Base-by-base conservation (phyloP, 495 filamentous ascomycete species). In the Daldinia caldariorum region DNA sequence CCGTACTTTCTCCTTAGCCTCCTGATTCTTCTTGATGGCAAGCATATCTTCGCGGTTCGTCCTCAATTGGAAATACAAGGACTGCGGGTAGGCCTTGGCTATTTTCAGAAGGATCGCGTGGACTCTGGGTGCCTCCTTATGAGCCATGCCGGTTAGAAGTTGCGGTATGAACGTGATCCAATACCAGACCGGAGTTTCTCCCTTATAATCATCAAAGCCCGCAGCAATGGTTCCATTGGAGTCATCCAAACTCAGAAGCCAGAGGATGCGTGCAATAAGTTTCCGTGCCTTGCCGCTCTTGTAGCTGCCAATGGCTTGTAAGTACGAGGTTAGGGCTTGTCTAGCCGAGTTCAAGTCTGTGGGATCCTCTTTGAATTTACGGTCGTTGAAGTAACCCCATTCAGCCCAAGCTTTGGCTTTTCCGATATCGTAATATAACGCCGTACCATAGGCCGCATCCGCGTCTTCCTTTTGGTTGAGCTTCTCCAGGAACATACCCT, bases 81-180 rank as follows among this genome's bases (percentile, higher is more conserved):
- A 89, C 73, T 99, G 96, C 2, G 96, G 96, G 78, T 93, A 97
- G 2, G 88, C 84, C 82, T 97, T 98, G 37, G 96, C 96, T 73
- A 99, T 94, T 82, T 97, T 97, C 22, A 91, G 84, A 20, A 99
- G 83, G 37, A 99, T 90, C 50, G 81, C 84, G 62, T 94, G 89
- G 65, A 93, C 90, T 53, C 96, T 88, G n/a, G 87, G 86, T 14
- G 93, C 94, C 79, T 99, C 96, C 62, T 92, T 92, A 69, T 97
- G 90, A 9, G 90, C 92, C 64, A 98, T 83, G 58, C 93, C 94
- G 43, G 91, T 92, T 31, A 99, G 85, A 45, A 99, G 87, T 76
- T 99, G 96, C 22, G 96, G 96, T 70, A 99, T 97, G 77, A 94
- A 99, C 0, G 95, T 97, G 62, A 97, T 97, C 96, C 96, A 99